Evolutionary conservation across 768 basidiomycete species (phyloP), one percentile per base, ranked within the genome.

Genomic region (Tylopilus cervinicoccineus): DNA sequence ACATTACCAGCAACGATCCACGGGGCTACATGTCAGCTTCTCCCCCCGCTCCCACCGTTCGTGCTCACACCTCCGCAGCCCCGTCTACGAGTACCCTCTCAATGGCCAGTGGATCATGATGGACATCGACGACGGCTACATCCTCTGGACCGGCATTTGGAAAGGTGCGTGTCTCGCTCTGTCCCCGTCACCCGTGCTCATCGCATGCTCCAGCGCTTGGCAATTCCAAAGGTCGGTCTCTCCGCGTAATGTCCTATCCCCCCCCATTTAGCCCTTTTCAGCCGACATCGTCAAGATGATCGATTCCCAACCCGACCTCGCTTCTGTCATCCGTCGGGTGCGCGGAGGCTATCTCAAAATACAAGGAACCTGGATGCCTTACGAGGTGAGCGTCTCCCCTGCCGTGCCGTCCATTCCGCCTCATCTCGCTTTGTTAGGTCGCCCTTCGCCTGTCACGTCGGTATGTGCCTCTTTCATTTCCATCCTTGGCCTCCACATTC

Each of bases 61-160:
- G 1, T 1, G 29, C 54, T 54, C 56, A 54, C 43, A 39, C 13
- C 22, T n/a, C 38, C 22, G 26, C 57, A 76, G 90, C 46, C 88
- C 89, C 12, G 91, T 93, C 11, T 93, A 88, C 60, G 91, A 93
- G 64, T 93, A 92, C 59, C 88, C 88, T 2, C 74, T 93, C 47
- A 89, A 90, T 53, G 86, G 84, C 19, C 89, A 93, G 61, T 91
- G 89, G 87, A 88, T 93, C 60, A 93, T 93, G 91, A 90, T 93
- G 80, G 91, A 93, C 71, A 86, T 89, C 61, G 91, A 93, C 64
- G 90, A 92, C 63, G 91, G 91, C 4, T 93, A 90, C 64, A 84
- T 93, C 49, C 73, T 92, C 16, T 93, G 91, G 90, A 93, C 92
- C 1, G 88, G 89, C 10, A 93, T 93, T 45, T 93, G 91, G 91